Base-by-base conservation (phyloP, 2,329 filamentous ascomycete genomes). In the Alternaria brassicicola region DNA sequence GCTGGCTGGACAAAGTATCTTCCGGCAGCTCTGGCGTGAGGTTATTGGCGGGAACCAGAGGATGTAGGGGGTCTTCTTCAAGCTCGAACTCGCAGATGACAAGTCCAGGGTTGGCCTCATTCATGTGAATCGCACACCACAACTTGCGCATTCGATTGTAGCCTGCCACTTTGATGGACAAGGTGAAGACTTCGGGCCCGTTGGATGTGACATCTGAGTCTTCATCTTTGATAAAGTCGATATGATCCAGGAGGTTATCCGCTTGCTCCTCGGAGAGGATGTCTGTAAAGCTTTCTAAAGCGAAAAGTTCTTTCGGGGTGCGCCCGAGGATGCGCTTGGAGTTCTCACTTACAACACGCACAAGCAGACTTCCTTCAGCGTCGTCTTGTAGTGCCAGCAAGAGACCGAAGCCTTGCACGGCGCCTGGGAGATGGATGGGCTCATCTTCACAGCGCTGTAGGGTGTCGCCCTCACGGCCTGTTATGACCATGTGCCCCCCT, bases 11-110 rank as follows among this genome's bases (percentile, higher is more conserved):
- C 3, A 96, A 79, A 0, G 91, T 96, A 69, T 95, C 90, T 72
- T 90, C 86, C 0, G 91, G 89, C 0, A 81, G 76, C 7, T 88
- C 86, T 0, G 87, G 87, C 0, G 84, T 86, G 4, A 78, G 69
- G 38, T 89, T 86, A 45, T 78, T 80, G 2, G 76, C 3, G 3
- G 90, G 88, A 1, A 89, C 85, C 6, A 93, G 78, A 1, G 92
- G 91, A 66, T 88, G 85, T 4, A 85, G 75, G 0, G 81, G 76
- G 62, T 96, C 92, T 61, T 96, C 89, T 72, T 96, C 92, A 2
- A 92, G 77, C 73, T 97, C 93, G 57, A 97, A 94, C 70, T 97
- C 93, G 80, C 92, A 96, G 9, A 97, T 89, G 26, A 96, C 81
- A 23, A 94, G 76, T 1, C 74, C 73, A 0, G 87, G 85, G 62